Evolutionary conservation across 2,329 filamentous ascomycete species (phyloP), one percentile per base, ranked within the genome.

Genomic region (Aspergillus neotritici): DNA sequence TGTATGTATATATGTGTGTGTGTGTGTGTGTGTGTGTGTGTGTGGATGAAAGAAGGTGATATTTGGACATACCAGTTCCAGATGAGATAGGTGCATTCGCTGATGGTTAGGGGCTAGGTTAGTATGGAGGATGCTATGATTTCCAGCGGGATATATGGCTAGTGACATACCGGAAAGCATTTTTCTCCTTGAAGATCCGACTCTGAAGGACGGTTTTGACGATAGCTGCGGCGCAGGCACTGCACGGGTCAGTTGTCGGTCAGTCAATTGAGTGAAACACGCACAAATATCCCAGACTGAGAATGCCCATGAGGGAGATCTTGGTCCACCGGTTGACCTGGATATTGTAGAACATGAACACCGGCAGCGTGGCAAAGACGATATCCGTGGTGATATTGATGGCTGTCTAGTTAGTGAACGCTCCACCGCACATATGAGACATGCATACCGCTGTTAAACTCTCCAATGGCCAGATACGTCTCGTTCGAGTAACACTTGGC

Each of bases 311-410:
- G 9, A 74, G 52, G 15, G 71, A 70, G 1, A 72, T 15, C 14
- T 64, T 60, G 1, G 62, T 62, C 11, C 60, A 59, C n/a, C 53
- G 52, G 12, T 49, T 49, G 11, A 49, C 37, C 17, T 47, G 47
- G 2, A 49, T 42, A 10, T 42, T 52, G 62, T 66, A 68, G 37
- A 73, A 67, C 42, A 73, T 62, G 3, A 67, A 65, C 1, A 71
- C 56, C 1, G 70, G 70, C 13, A 72, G 54, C 1, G 66, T 62
- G 1, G 68, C 69, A 30, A 72, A 69, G n/a, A 64, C 55, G 6
- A 71, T 57, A 40, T 73, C 69, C n/a, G 69, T 71, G 7, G 64
- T 58, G 31, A 72, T 70, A 43, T 72, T 70, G 55, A 69, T 63
- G 3, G 54, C 64, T 60, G 56, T 65, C n/a, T 8, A n/a, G 16